phyloP scores from a whole-genome alignment of 2,329 filamentous ascomycete species.

The Didymellaceae sp. region DNA sequence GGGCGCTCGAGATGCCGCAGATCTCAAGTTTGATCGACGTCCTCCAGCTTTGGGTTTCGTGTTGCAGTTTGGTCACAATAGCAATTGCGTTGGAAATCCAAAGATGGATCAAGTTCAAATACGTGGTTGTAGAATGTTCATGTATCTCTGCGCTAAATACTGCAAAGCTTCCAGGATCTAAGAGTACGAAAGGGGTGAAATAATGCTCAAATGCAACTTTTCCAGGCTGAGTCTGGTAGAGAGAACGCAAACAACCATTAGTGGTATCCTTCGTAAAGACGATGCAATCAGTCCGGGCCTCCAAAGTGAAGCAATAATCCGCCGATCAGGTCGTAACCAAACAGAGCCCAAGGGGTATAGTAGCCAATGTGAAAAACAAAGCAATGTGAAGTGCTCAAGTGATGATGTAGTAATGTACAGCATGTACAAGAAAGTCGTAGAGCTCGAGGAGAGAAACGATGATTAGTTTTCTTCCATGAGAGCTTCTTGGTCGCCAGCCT shows the following conservation, averaged over 20 bases:
- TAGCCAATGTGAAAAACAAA: slow-evolving; percentile 19
- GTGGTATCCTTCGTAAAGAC: slow-evolving; percentile 29
- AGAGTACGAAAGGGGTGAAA: slow-evolving; percentile 18
- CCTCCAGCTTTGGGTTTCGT: background rate
- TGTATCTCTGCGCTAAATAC: slow-evolving; percentile 29
- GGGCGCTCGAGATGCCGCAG: background rate
- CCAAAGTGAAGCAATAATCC: slow-evolving; percentile 15
- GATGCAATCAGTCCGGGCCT: slow-evolving; percentile 14
- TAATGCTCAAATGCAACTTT: slow-evolving; percentile 24
- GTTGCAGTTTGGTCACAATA: background rate
- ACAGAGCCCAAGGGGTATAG: slow-evolving; percentile 20
- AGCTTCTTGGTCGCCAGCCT: slow-evolving; percentile 76
- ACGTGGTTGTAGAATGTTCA: slow-evolving; percentile 20
- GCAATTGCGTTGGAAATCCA: background rate
- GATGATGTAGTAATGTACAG: slow-evolving; percentile 23
- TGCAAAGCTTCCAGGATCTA: slow-evolving; percentile 29
- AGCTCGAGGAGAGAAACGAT: slow-evolving; percentile 12
- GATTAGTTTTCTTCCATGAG: slow-evolving; percentile 59
- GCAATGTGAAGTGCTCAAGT: slow-evolving; percentile 15
- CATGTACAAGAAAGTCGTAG: slow-evolving; percentile 26
- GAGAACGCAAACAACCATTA: slow-evolving; percentile 17
- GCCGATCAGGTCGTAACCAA: slow-evolving; percentile 11
- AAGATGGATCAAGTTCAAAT: background rate
- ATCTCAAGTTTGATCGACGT: background rate
- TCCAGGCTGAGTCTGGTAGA: slow-evolving; percentile 22